Conservation (phyloP, 208 protist genomes). For the Leishmania lainsoni region DNA sequence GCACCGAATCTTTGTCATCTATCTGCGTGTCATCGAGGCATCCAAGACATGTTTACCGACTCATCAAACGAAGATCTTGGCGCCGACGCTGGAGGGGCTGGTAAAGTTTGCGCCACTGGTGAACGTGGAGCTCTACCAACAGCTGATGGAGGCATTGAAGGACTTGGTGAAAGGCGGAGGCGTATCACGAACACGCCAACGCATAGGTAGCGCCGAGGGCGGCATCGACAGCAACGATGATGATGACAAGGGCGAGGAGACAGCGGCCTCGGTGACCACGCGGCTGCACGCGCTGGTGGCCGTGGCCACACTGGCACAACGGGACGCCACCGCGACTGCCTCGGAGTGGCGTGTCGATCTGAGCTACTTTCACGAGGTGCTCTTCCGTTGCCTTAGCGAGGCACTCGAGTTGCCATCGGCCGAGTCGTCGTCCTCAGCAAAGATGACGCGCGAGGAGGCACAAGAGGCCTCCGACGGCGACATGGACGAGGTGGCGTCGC, state of each 20-base stretch:
- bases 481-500: conserved; percentile 74
- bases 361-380: conserved; percentile 92
- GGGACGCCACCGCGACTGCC: conserved; percentile 78
- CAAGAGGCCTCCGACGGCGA: conserved; percentile 39
- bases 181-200: not conserved
- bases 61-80: conserved; percentile 90
- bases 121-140: conserved; percentile 90
- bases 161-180: conserved; percentile 72
- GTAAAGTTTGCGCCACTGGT: conserved; percentile 93
- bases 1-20: conserved; percentile 92
- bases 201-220: not conserved
- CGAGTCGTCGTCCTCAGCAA: conserved; percentile 48
- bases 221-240: conserved; percentile 6
- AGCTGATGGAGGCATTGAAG: conserved; percentile 87
- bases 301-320: conserved; percentile 85
- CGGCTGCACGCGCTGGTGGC: conserved; percentile 90
- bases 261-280: conserved; percentile 71
- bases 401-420: conserved; percentile 73
- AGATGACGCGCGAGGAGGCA: conserved; percentile 62
- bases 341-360: conserved; percentile 91
- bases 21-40: conserved; percentile 88
- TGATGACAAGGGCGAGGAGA: conserved; percentile 38
- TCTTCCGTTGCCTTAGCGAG: conserved; percentile 84
- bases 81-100: conserved; percentile 85
- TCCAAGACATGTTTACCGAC: conserved; percentile 79